Evolutionary conservation across 169 alveolate genomes (phyloP).

Genomic region (Plasmodium malariae): DNA sequence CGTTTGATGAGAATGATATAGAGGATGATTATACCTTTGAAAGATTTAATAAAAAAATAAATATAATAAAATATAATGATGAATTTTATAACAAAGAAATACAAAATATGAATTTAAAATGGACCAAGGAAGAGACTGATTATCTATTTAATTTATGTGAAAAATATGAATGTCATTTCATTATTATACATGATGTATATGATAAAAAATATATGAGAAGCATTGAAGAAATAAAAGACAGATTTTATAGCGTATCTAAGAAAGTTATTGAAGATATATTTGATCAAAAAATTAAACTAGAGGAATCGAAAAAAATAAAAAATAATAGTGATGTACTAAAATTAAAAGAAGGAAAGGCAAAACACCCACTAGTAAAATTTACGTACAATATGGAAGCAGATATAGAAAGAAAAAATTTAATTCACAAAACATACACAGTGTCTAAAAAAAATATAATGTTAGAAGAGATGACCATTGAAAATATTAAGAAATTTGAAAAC

Average conservation of each 20-base stretch:
- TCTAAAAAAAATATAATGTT: conserved; percentile 79
- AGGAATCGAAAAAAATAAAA: conserved; percentile 84
- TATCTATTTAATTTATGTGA: conserved; percentile 89
- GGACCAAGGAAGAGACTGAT: conserved; percentile 91
- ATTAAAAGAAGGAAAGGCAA: conserved; percentile 85
- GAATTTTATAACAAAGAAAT: conserved; percentile 81
- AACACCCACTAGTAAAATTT: conserved; percentile 89
- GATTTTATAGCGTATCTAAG: conserved; percentile 88
- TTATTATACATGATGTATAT: conserved; percentile 87
- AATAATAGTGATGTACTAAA: conserved; percentile 84
- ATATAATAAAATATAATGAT: conserved; percentile 83
- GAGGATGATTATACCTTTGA: conserved; percentile 83
- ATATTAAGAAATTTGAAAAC: conserved; percentile 82
- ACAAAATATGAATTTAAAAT: conserved; percentile 55
- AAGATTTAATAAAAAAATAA: conserved; percentile 81
- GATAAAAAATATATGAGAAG: conserved; percentile 84
- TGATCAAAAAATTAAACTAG: conserved; percentile 87
- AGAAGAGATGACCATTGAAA: conserved; percentile 81
- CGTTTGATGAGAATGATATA: conserved; percentile 36
- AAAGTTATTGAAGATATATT: conserved; percentile 85
- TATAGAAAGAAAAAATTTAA: conserved; percentile 85
- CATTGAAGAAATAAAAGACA: conserved; percentile 88
- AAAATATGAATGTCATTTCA: conserved; percentile 88
- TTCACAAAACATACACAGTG: conserved; percentile 81
- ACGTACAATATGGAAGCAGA: conserved; percentile 88